Conservation (phyloP, 805 yeast genomes). For the Debaryomyces castellii region DNA sequence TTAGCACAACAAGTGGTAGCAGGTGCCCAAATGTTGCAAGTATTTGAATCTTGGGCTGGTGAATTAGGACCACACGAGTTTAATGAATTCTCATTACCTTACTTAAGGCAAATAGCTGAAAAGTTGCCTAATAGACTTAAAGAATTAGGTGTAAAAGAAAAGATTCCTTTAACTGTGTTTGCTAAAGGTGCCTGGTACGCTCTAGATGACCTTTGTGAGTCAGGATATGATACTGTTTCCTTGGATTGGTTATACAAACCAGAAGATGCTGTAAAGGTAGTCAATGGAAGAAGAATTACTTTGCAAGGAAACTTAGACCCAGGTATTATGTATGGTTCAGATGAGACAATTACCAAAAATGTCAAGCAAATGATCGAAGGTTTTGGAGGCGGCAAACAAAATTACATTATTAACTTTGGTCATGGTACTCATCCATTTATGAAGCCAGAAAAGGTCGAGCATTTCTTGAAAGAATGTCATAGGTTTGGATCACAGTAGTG, state of each 20-base stretch:
- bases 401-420: constrained; percentile 92
- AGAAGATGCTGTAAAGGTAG: constrained; percentile 73
- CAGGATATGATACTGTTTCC: constrained; percentile 86
- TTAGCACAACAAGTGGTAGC: constrained; percentile 93
- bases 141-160: constrained; percentile 69
- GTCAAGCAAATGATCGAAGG: constrained; percentile 86
- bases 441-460: constrained; percentile 87
- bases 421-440: constrained; percentile 98
- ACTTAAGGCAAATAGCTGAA: constrained; percentile 70
- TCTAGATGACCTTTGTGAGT: constrained; percentile 73
- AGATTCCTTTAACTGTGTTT: constrained; percentile 84
- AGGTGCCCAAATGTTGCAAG: constrained; percentile 97
- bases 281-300: constrained; percentile 69
- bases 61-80: constrained; percentile 91
- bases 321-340: constrained; percentile 88
- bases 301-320: constrained; percentile 97
- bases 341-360: constrained; percentile 74
- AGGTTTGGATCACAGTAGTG: constrained; percentile 57
- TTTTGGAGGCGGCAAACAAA: constrained; percentile 91
- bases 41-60: constrained; percentile 98
- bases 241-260: constrained; percentile 92
- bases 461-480: constrained; percentile 85
- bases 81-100: constrained; percentile 85
- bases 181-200: constrained; percentile 99
- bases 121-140: constrained; percentile 66